Evolutionary conservation across 371 early-diverging fungal genomes (phyloP), one percentile per base, ranked within the genome.

Genomic region (Mortierella polycephala): DNA sequence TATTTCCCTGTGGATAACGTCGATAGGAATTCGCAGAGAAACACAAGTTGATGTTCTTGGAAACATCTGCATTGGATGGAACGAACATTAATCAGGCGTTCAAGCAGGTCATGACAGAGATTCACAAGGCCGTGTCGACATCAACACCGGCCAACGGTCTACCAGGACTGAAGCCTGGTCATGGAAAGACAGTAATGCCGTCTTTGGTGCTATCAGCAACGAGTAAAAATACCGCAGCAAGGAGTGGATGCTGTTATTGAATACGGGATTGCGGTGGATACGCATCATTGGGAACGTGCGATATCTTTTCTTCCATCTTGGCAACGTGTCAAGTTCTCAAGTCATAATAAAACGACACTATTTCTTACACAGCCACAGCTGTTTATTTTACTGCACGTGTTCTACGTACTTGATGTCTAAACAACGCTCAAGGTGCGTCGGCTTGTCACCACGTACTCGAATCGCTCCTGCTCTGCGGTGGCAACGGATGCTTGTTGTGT

Each of bases 21-120:
- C 23, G 6, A 37, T n/a, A 72, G 74, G 60, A 21, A 30, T 64
- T 69, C 23, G 69, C 69, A 0, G 65, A 67, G 44, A 50, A 90
- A 61, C 87, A 91, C 64, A 75, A 73, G 9, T 80, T 92, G 47
- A 81, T 84, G 30, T 93, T 93, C 71, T 89, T 93, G 64, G 93
- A 93, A 73, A 90, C 92, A 9, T 93, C 92, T 9, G 93, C 92
- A 1, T 62, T 92, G 71, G 91, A 93, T 71, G 81, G 87, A 4
- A 88, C 83, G 60, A 93, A 93, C 82, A 91, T 93, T 47, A 90
- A 91, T 64, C 60, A 82, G n/a, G 88, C 91, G 7, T 92, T 91
- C 80, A 89, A 86, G 57, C 85, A 88, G 54, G 89, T 92, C 64
- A 59, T 91, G 54, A 86, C 89, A 7, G 90, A 67, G 60, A 74